Percentiles rank a stretch among this genome's conserved stretches.
Conservation (phyloP, 768 basidiomycete species). For the Russula lepida region DNA sequence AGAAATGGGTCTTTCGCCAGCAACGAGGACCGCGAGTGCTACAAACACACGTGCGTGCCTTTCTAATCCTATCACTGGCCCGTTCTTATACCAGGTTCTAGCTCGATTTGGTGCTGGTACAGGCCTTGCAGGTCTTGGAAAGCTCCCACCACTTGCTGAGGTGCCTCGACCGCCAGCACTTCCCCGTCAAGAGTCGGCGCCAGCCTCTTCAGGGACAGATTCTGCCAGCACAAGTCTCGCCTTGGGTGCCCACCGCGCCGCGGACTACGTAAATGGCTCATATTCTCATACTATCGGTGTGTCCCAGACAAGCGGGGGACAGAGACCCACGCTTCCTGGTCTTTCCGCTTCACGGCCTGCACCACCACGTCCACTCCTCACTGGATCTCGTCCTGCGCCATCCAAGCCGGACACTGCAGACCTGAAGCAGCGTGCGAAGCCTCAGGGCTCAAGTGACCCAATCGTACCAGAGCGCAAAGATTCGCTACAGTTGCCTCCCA, state of each 20-base stretch:
- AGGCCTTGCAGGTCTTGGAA: slow-evolving; percentile 65
- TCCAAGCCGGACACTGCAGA: slow-evolving; percentile 54
- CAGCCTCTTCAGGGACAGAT: slow-evolving; percentile 28
- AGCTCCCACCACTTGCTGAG: slow-evolving; percentile 35
- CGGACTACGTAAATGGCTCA: slow-evolving; percentile 53
- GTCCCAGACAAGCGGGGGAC: slow-evolving; percentile 23
- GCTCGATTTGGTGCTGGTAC: slow-evolving; percentile 88
- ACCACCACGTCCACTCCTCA: slow-evolving; percentile 57
- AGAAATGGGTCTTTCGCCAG: slow-evolving; percentile 36
- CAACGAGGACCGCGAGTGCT: slow-evolving; percentile 21
- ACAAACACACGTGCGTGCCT: slow-evolving; percentile 19
- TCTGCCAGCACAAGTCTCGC: slow-evolving; percentile 28
- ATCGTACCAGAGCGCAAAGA: slow-evolving; percentile 42
- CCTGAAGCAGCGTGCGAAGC: slow-evolving; percentile 54
- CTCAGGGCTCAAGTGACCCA: slow-evolving; percentile 40
- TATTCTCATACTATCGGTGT: slow-evolving; percentile 37
- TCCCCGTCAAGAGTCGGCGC: slow-evolving; percentile 41
- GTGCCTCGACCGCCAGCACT: slow-evolving; percentile 22
- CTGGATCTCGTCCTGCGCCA: slow-evolving; percentile 47
- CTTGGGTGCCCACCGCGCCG: slow-evolving; percentile 48
- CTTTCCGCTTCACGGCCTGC: slow-evolving; percentile 56
- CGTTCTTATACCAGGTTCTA: slow-evolving; percentile 38
- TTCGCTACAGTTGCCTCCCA: slow-evolving; percentile 28
- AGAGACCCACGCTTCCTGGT: slow-evolving; percentile 27
- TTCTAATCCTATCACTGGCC: slow-evolving; percentile 26